Conservation (phyloP, 306 rosid species). For the Cicer judaicum region DNA sequence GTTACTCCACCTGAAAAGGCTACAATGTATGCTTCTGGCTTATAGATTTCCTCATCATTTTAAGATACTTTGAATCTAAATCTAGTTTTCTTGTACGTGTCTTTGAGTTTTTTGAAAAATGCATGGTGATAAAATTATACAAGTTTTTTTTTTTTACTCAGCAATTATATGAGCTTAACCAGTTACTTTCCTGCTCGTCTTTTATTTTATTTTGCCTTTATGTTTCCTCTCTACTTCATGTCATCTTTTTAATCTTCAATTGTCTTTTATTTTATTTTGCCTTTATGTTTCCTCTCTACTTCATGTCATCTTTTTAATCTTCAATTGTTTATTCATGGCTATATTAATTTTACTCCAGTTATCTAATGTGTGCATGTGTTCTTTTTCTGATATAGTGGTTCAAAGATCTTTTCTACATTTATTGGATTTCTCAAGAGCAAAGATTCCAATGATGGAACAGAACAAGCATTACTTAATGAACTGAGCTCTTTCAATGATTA, state of each 20-base stretch:
- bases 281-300: neutral
- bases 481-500: conserved; percentile 77
- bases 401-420: conserved; percentile 87
- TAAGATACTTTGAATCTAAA: conserved; percentile 8
- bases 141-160: neutral
- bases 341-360: conserved; percentile 11
- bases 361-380: neutral
- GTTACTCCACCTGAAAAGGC: conserved; percentile 80
- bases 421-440: conserved; percentile 96
- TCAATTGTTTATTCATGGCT: neutral
- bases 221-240: neutral
- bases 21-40: conserved; percentile 59
- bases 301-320: neutral
- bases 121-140: neutral
- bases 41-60: conserved; percentile 32
- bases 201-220: conserved; percentile 2
- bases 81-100: neutral
- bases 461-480: conserved; percentile 76
- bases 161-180: neutral
- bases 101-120: conserved; percentile 14
- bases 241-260: neutral
- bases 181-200: neutral
- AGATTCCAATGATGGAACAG: conserved; percentile 85
- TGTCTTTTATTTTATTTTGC: conserved; percentile 11
- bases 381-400: conserved; percentile 65